Conservation (phyloP, 2,329 filamentous ascomycete species). For the Trichoderma semiorbis region DNA sequence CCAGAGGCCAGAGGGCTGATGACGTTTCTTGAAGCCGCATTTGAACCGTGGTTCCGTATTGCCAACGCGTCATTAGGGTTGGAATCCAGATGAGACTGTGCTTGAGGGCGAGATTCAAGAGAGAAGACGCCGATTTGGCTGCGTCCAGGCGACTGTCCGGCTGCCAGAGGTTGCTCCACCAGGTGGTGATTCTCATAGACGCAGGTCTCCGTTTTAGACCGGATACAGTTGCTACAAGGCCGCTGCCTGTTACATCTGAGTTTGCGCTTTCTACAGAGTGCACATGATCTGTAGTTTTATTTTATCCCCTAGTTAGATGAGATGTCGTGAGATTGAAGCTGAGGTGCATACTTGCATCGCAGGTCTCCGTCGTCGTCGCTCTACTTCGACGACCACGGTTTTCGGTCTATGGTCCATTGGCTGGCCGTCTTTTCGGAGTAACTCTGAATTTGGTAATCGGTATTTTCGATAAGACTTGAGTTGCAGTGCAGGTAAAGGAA, state of each 20-base stretch:
- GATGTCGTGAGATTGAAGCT: background rate
- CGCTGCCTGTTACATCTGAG: constrained; percentile 40
- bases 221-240: constrained; percentile 42
- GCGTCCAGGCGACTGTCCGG: background rate
- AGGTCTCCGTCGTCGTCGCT: constrained; percentile 29
- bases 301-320: background rate
- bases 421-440: background rate
- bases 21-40: background rate
- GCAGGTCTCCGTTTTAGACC: constrained; percentile 35
- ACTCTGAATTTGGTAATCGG: background rate
- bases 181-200: constrained; percentile 29
- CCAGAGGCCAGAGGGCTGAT: constrained; percentile 15
- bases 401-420: background rate
- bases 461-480: background rate
- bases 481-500: background rate
- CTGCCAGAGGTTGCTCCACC: background rate
- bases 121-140: background rate
- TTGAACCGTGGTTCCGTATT: background rate
- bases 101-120: background rate
- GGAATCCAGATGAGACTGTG: background rate
- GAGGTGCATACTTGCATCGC: constrained; percentile 26
- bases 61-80: background rate
- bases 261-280: constrained; percentile 42
- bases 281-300: constrained; percentile 35
- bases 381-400: constrained; percentile 21